Evolutionary conservation across 2,329 filamentous ascomycete genomes (phyloP), one percentile per base, ranked within the genome.

Genomic region (Aspergillus sp.): DNA sequence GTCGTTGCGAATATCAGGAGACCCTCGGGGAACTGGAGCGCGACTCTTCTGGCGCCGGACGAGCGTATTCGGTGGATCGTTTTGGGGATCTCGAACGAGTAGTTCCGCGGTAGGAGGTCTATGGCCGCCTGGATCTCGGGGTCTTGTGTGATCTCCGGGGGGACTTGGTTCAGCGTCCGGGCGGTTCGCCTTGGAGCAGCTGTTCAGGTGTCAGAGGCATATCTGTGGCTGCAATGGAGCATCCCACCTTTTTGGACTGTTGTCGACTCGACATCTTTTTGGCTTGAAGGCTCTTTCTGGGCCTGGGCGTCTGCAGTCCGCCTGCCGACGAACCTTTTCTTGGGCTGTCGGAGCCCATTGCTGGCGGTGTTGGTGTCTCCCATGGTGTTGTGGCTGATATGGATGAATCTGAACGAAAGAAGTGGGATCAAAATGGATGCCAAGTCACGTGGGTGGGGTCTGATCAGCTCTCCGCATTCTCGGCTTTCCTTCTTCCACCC

Each of bases 81-180:
- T 66, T 98, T 98, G 56, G 86, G 91, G 35, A 98, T 86, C 66
- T 98, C 91, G 57, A 98, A 98, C 49, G 84, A 89, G 71, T 98
- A 98, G 67, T 98, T 98, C n/a, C 76, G 68, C 1, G 91, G 91
- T 2, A 98, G 75, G 19, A 98, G 73, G 4, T 78, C 71, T 37
- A 96, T 86, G 3, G 91, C 91, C 27, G 79, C 81, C 58, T 89
- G 89, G 51, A 98, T 82, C 29, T 82, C 83, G 29, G 78, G 69
- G 51, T 98, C 82, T 42, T 93, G 73, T 13, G 91, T 69, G 42
- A 98, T 94, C 42, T 89, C 82, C 11, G 79, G 71, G 2, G 91
- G 89, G 1, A 98, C 83, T 53, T 91, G 84, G 56, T 95, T 96
- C 39, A 96, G 63, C n/a, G 86, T 75, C 43, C 91, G 74, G 1